Base-by-base conservation (phyloP, 139 green algal genomes). In the Trebouxia sp. region DNA sequence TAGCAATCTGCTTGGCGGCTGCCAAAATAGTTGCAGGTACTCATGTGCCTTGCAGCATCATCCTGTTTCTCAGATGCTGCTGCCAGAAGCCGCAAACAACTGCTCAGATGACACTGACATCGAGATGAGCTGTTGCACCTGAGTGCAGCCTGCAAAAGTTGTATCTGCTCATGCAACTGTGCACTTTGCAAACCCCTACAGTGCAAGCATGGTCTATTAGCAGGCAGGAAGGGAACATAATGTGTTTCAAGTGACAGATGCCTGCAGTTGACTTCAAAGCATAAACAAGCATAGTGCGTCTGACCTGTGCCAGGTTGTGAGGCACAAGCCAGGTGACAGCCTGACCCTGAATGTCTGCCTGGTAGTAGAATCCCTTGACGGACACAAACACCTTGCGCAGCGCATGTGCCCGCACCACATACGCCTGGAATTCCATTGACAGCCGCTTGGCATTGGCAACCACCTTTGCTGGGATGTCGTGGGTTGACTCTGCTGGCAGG, bases 341-440 rank as follows among this genome's bases (percentile, higher is more conserved):
- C 87, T 97, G 92, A 6, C 96, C 97, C 78, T 92, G 76, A 42
- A 99, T 87, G 85, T 98, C 94, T 6, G 97, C 97, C 90, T 98
- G 94, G 87, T 92, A 98, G 85, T 98, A 98, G 83, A 95, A 95
- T 80, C 97, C 97, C 88, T 99, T 99, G 78, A 99, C 97, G 15
- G 90, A 95, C 48, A 99, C 88, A 80, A 99, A 99, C 39, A 92
- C 89, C 62, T 95, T 95, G 30, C 96, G 89, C 82, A 99, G 92
- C 7, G 92, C 87, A 79, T 93, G 70, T 2, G 90, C 90, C 30
- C 91, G 89, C 65, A 93, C 95, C 7, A 98, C 86, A 45, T 80
- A 99, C 0, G 97, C 95, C 83, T 98, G 91, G 88, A 93, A 99
- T 87, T 99, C 97, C 70, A 99, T 85, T 0, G 87, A 85, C 76